Evolutionary conservation across 305 asterid species (phyloP), one percentile per base, ranked within the genome.

Genomic region (Ilex paraguariensis): DNA sequence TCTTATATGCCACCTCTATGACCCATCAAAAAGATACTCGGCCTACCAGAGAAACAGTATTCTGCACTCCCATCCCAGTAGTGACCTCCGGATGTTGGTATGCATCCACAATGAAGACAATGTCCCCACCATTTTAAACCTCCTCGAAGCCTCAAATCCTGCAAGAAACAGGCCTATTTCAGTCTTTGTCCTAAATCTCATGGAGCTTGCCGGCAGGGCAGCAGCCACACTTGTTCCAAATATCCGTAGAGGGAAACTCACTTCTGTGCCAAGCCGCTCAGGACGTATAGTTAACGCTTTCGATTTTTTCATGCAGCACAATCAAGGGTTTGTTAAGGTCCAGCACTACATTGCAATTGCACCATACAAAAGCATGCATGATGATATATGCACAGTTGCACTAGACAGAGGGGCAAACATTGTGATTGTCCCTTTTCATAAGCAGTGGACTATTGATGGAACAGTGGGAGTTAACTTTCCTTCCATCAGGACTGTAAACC

Each of bases 321-420:
- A 71, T 50, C 57, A 48, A 1, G 83, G 75, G 10, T 10, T 57
- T 40, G 69, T 75, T 31, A 7, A 48, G 0, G 59, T 80, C 17
- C 79, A 81, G 14, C 84, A 79, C 64, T 86, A 78, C 74, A 82
- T 81, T 6, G 74, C 95, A n/a, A 75, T 88, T 2, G 65, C 89
- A 11, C 96, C 91, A 0, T 88, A 80, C 15, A 73, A 78, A 0
- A 82, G 80, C 65, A 88, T 84, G 96, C 91, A 88, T 49, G 82
- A 76, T 15, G 96, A 88, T 46, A 66, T 88, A 42, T 88, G 89
- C 79, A 66, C 87, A 2, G 57, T 86, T 13, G 84, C 85, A 0
- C 64, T 74, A 0, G 91, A 84, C 45, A 75, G 68, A 42, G 70
- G 67, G 2, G 82, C 81, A 31, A 77, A 79, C 31, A 70, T 84